These are phyloP conservation scores for Xylariales sp. DNA, from an alignment of 2,329 filamentous ascomycete genomes.

Conservation along the genomic window DNA sequence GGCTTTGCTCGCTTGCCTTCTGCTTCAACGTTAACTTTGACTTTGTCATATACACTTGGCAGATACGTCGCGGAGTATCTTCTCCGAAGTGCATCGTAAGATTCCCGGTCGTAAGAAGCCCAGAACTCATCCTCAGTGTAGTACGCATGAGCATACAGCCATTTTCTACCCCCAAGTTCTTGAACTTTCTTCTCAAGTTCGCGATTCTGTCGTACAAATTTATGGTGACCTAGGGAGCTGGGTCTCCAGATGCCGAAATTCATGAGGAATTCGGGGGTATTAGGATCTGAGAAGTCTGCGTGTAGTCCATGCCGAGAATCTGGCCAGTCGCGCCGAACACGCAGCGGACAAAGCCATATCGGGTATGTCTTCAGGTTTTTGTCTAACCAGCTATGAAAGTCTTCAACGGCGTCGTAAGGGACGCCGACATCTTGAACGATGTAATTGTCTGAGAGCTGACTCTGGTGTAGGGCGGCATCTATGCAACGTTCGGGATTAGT, in stretches of 20 bases:
- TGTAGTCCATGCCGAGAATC: conserved; percentile 43
- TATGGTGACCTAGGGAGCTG: conserved; percentile 33
- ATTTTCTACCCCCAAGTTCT: conserved; percentile 61
- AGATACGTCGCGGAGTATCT: conserved; percentile 56
- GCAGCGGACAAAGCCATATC: conserved; percentile 52
- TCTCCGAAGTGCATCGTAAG: conserved; percentile 53
- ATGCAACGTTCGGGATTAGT: too few relatives aligned
- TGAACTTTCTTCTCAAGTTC: conserved; percentile 55
- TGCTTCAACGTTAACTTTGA: conserved; percentile 43
- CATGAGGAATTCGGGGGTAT: conserved; percentile 37
- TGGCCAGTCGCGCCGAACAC: conserved; percentile 35
- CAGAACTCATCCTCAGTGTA: conserved; percentile 67
- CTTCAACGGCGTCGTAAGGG: conserved; percentile 35
- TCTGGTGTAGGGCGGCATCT: conserved; percentile 60
- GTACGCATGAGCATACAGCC: conserved; percentile 66
- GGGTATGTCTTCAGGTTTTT: conserved; percentile 44
- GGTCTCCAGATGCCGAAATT: conserved; percentile 63
- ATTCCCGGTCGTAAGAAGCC: conserved; percentile 54
- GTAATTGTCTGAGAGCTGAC: conserved; percentile 53
- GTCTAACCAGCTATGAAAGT: conserved; percentile 46
- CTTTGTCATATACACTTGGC: conserved; percentile 65
- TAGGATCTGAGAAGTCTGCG: conserved; percentile 36
- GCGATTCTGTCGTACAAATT: conserved; percentile 52
- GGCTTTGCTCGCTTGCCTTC: conserved; percentile 25
- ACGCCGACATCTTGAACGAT: conserved; percentile 62